Evolutionary conservation across 2,329 filamentous ascomycete genomes (phyloP).

Genomic region (Talaromyces sp.): DNA sequence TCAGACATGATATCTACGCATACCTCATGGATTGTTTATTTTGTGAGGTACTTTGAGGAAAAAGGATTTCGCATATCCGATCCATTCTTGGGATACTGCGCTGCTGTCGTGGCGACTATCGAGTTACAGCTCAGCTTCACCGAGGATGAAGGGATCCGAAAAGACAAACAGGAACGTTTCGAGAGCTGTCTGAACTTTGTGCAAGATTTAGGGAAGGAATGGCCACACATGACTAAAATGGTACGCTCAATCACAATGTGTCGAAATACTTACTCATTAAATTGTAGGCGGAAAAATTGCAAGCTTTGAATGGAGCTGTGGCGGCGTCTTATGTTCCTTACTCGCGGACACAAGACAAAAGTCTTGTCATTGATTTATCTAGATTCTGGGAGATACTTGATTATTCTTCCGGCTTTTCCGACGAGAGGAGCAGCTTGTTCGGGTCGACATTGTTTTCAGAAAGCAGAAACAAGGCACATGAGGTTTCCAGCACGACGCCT

Average conservation of each 20-base stretch:
- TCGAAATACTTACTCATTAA: neutral
- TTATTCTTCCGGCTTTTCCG: constrained; percentile 42
- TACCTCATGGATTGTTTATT: constrained; percentile 53
- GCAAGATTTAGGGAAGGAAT: constrained; percentile 39
- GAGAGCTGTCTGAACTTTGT: constrained; percentile 47
- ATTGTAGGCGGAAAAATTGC: constrained; percentile 43
- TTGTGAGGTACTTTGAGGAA: constrained; percentile 48
- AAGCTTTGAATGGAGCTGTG: constrained; percentile 44
- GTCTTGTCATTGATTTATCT: constrained; percentile 45
- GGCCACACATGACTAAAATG: constrained; percentile 47
- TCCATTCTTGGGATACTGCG: constrained; percentile 49
- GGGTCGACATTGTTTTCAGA: constrained; percentile 39
- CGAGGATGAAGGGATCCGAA: constrained; percentile 35
- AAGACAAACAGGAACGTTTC: constrained; percentile 45
- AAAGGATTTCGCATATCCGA: constrained; percentile 48
- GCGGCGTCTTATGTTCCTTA: constrained; percentile 43
- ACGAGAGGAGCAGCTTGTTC: constrained; percentile 38
- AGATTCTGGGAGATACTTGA: constrained; percentile 51
- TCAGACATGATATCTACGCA: constrained; percentile 52
- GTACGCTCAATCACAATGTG: constrained; percentile 26
- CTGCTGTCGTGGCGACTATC: constrained; percentile 53
- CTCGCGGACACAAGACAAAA: constrained; percentile 33
- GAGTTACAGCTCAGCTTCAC: constrained; percentile 55
- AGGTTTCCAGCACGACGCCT: constrained; percentile 44
- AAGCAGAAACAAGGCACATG: constrained; percentile 27